Conservation (phyloP, 2,329 filamentous ascomycete genomes). For the Pseudogymnoascus sp. region DNA sequence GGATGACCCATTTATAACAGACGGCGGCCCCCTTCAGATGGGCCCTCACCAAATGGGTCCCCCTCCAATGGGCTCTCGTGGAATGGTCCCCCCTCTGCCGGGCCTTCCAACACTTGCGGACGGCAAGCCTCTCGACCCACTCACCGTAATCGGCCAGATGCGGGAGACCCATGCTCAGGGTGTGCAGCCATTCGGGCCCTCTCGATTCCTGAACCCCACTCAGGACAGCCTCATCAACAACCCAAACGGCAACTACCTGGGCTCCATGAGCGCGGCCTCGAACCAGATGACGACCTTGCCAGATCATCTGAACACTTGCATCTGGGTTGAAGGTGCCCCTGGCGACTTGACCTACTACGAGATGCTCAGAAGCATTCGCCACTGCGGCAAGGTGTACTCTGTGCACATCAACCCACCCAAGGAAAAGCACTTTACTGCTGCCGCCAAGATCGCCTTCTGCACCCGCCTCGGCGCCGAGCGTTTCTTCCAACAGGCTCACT, state of each 20-base stretch:
- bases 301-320: slow-evolving; percentile 18
- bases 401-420: slow-evolving; percentile 15
- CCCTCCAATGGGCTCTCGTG: background rate
- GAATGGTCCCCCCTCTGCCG: background rate
- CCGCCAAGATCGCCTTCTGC: slow-evolving; percentile 20
- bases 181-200: background rate
- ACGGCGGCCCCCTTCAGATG: background rate
- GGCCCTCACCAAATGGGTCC: background rate
- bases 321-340: slow-evolving; percentile 21
- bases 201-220: background rate
- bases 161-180: background rate
- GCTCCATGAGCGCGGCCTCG: background rate
- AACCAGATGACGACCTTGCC: slow-evolving; percentile 13
- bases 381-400: slow-evolving; percentile 17
- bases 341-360: slow-evolving; percentile 4
- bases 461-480: background rate
- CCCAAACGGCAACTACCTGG: slow-evolving; percentile 1
- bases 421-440: slow-evolving; percentile 11
- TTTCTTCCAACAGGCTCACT: slow-evolving; percentile 3
- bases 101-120: background rate
- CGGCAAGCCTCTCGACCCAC: background rate
- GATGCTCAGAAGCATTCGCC: slow-evolving; percentile 17
- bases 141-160: background rate
- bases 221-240: background rate
- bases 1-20: background rate